These are phyloP conservation scores for Ceratonia siliqua DNA, from an alignment of 306 rosid species.

Conservation along the genomic window DNA sequence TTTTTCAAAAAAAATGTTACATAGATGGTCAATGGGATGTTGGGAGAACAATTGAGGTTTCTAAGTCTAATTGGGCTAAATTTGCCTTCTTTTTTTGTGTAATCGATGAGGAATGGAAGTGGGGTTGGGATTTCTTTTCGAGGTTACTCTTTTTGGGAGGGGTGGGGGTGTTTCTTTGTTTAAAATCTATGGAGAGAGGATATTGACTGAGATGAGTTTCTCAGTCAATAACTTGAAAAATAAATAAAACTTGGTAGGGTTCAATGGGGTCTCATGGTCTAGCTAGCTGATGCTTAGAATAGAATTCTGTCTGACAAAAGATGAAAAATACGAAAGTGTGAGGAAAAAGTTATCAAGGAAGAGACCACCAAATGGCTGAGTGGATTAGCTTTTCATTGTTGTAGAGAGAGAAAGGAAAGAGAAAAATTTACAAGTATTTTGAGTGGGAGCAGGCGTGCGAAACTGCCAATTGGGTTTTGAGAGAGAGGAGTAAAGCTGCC, in stretches of 20 bases:
- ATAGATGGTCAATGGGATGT: conserved; percentile 15
- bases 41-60: conserved; percentile 1
- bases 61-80: conserved; percentile 15
- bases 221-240: conserved; percentile 15
- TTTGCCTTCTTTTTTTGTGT: conserved; percentile 42
- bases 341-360: conserved; percentile 63
- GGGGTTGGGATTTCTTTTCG: conserved; percentile 46
- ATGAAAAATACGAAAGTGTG: conserved; percentile 48
- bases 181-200: conserved; percentile 5
- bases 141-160: conserved; percentile 25
- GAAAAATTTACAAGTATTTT: conserved; percentile 28
- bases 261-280: conserved; percentile 41
- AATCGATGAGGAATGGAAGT: conserved; percentile 51
- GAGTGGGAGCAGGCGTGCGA: conserved; percentile 96
- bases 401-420: conserved; percentile 32
- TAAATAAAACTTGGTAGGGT: conserved; percentile 22
- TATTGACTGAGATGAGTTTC: conserved; percentile 35
- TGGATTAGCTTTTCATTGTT: conserved; percentile 69
- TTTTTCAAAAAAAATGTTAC: background rate
- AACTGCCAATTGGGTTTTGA: conserved; percentile 56
- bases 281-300: conserved; percentile 54
- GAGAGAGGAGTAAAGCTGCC: conserved; percentile 80
- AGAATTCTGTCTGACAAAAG: conserved; percentile 74
- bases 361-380: conserved; percentile 53
- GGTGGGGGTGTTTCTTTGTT: conserved; percentile 6